Evolutionary conservation across 2,329 filamentous ascomycete genomes (phyloP).

Genomic region (Thelonectria olida): DNA sequence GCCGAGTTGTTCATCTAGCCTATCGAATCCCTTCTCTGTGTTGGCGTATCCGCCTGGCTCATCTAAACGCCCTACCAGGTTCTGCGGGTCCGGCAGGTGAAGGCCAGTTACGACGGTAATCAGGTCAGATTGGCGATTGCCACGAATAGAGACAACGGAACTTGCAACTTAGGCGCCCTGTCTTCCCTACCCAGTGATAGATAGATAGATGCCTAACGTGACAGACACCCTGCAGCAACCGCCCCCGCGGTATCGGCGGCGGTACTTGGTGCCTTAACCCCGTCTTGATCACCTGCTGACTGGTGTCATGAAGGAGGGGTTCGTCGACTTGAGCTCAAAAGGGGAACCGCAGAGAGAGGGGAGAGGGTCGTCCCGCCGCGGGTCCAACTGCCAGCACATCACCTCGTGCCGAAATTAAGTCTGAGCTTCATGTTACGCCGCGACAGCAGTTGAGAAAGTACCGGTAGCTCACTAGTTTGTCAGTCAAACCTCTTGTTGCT

Average conservation of each 20-base stretch:
- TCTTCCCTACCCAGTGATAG: neutral
- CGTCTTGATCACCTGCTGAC: conserved; percentile 8
- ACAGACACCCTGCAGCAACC: too few relatives aligned
- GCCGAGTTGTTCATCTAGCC: neutral
- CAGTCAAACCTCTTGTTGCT: too few relatives aligned
- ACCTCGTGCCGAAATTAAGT: too few relatives aligned
- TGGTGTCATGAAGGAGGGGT: neutral
- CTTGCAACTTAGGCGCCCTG: neutral
- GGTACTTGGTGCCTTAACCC: too few relatives aligned
- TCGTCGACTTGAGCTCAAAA: neutral
- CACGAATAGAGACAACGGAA: too few relatives aligned
- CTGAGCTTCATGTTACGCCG: too few relatives aligned
- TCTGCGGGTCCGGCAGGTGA: conserved; percentile 6
- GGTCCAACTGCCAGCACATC: conserved; percentile 19
- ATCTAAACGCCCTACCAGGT: neutral
- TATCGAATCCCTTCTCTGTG: neutral
- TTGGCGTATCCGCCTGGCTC: neutral
- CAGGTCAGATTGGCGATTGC: too few relatives aligned
- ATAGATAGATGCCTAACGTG: too few relatives aligned
- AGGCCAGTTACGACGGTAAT: neutral
- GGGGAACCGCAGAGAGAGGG: neutral
- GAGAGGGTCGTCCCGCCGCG: conserved; percentile 16
- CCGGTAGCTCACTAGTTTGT: too few relatives aligned
- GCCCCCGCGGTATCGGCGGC: too few relatives aligned
- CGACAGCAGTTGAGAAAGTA: too few relatives aligned